Percentiles rank a stretch among this genome's conserved stretches.
Evolutionary conservation across 1,284 basidiomycete genomes (phyloP).

Genomic region (Tilletia horrida): DNA sequence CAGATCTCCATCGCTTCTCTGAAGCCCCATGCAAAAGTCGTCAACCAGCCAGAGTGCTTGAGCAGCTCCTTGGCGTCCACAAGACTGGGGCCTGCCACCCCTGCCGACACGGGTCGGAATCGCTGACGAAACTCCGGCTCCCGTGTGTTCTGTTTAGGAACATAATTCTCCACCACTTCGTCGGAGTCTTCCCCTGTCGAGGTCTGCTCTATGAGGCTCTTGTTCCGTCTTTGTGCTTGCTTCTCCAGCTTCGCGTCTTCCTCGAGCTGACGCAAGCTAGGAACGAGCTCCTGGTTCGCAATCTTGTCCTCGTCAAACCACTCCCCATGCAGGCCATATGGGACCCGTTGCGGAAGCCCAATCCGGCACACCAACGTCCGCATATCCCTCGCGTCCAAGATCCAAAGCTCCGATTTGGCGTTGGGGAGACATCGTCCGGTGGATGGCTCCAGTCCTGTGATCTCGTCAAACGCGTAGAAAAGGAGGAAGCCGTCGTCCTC

Average conservation of each 20-base stretch:
- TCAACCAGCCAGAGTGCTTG: no score
- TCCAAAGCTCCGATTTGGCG: conserved; percentile 57
- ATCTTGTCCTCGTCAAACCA: conserved; percentile 52
- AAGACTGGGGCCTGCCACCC: no score
- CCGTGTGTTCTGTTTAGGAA: no score
- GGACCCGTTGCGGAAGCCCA: conserved; percentile 57
- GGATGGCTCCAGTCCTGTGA: conserved; percentile 45
- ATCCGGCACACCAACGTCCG: conserved; percentile 56
- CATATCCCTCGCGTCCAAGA: conserved; percentile 58
- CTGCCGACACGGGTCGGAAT: no score
- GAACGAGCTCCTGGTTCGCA: conserved; percentile 34
- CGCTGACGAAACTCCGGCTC: no score
- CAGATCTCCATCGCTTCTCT: no score
- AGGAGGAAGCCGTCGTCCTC: conserved; percentile 60
- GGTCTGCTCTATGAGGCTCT: no score
- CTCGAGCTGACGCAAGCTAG: background rate
- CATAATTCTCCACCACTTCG: no score
- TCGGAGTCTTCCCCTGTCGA: no score
- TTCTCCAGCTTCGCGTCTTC: background rate
- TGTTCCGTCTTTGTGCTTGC: no score
- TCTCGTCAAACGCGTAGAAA: conserved; percentile 60
- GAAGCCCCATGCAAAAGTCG: no score
- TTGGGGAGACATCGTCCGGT: conserved; percentile 54
- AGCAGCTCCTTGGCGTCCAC: no score
- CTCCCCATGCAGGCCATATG: conserved; percentile 55